phyloP scores from a whole-genome alignment of 2,329 filamentous ascomycete species.

The Eutypella sp. region DNA sequence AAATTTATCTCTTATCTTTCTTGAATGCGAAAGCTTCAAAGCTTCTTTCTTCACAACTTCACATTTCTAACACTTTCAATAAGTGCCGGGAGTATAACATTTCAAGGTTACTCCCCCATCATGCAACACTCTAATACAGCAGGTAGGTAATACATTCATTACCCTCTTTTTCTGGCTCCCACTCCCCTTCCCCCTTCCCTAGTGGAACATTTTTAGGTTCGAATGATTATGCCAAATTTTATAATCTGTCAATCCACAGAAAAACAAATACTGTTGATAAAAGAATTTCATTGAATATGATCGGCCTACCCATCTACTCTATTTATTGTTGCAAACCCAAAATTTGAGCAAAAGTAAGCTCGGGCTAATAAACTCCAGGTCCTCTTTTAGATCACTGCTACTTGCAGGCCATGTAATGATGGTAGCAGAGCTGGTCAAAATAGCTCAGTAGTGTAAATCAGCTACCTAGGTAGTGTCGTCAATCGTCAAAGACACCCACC shows the following conservation, averaged over 20 bases:
- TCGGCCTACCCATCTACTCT: constrained; percentile 25
- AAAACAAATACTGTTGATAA: constrained; percentile 48
- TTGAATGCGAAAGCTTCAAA: no score
- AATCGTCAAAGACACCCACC: background rate
- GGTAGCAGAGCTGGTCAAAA: background rate
- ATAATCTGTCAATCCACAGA: constrained; percentile 86
- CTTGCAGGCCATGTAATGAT: background rate
- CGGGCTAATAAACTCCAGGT: background rate
- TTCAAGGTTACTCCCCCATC: no score
- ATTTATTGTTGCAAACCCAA: constrained; percentile 7
- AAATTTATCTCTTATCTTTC: no score
- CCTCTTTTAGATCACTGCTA: background rate
- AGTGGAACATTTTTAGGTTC: no score
- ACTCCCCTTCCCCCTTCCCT: no score
- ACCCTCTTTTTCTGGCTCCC: no score
- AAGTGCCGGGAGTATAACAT: no score
- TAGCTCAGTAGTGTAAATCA: background rate
- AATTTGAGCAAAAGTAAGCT: background rate
- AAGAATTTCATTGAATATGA: constrained; percentile 43
- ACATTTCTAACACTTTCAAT: no score
- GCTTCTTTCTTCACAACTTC: no score
- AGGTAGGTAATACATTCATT: no score
- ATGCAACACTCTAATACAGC: no score
- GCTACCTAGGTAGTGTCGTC: constrained; percentile 3
- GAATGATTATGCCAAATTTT: constrained; percentile 60